Conservation (phyloP, 208 protist genomes). For the Acanthamoeba culbertsoni region DNA sequence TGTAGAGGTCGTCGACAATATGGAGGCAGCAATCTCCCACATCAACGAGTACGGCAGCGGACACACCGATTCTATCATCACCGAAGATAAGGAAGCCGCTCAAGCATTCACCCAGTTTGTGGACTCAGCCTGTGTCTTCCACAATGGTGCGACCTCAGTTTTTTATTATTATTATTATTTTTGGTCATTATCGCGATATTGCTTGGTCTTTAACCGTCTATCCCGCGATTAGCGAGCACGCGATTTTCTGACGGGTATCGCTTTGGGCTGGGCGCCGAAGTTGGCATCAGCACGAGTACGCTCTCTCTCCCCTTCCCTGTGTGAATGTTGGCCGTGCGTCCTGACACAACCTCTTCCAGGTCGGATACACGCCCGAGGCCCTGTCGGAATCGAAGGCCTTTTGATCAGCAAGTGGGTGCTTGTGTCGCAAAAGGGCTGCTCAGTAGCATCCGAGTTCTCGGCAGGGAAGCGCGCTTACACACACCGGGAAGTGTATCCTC, state of each 20-base stretch:
- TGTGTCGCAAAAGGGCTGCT: background rate
- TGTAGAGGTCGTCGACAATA: constrained; percentile 68
- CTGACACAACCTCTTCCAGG: background rate
- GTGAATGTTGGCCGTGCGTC: background rate
- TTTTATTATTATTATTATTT: too few species aligned
- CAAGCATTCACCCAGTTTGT: constrained; percentile 80
- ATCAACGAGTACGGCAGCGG: constrained; percentile 88
- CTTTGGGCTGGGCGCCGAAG: constrained; percentile 92
- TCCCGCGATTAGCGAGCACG: constrained; percentile 86
- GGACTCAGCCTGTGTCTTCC: constrained; percentile 91
- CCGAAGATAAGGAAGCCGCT: constrained; percentile 76
- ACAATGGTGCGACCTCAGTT: constrained; percentile 81
- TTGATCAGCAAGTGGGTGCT: constrained; percentile 82
- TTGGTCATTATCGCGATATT: too few species aligned
- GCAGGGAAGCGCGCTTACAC: constrained; percentile 17
- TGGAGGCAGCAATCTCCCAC: constrained; percentile 87
- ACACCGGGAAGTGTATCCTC: background rate
- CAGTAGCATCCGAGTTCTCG: background rate
- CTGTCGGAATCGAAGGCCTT: constrained; percentile 91
- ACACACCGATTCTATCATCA: constrained; percentile 92
- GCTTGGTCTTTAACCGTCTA: too few species aligned
- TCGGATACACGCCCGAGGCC: constrained; percentile 90
- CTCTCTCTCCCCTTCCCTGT: background rate
- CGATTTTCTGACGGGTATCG: constrained; percentile 90
- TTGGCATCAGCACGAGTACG: constrained; percentile 84